Evolutionary conservation across 306 rosid species (phyloP), one percentile per base, ranked within the genome.

Genomic region (Parietaria judaica): DNA sequence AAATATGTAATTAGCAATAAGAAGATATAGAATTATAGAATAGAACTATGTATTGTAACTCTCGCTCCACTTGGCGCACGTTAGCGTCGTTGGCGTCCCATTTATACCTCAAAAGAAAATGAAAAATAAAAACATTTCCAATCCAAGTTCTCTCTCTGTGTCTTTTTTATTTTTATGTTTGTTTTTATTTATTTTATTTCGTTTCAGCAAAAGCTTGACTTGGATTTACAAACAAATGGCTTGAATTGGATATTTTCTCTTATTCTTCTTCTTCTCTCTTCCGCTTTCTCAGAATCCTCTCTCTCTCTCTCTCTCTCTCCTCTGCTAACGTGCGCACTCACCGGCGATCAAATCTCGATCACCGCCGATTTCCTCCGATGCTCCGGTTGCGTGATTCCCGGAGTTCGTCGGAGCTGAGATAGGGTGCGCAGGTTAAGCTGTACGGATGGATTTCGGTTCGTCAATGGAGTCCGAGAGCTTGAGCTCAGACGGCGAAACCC

Each of bases 321-420:
- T 35, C 34, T 71, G 79, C 80, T 73, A 77, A 68, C 65, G 51
- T 75, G 74, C 81, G 88, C 11, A 1, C 54, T 43, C 48, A 49
- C 48, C 70, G 61, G 63, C 48, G 56, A 59, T 56, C 72, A 7
- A 13, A 69, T 54, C 16, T 35, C 31, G 38, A 56, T 23, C 31
- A 23, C 51, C 60, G 67, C 41, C 55, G 64, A 66, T 44, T 71
- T 54, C n/a, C 35, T 51, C 43, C 54, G 49, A 36, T 70, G 64
- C 58, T 39, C 5, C 8, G 66, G 44, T 66, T 71, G 64, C 31
- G 31, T 23, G 31, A 23, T 39, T 8, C 11, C 23, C 17, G 72
- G 47, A 39, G 63, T 13, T 71, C 31, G 8, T 55, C 36, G 54
- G 60, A 69, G 8, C 49, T 13, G 66, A 47, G 70, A 23, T 11